A percentile compares a stretch with the other conserved stretches of the same genome.
Conservation (phyloP, 1,284 basidiomycete genomes). For the Tetrapyrgos nigripes region DNA sequence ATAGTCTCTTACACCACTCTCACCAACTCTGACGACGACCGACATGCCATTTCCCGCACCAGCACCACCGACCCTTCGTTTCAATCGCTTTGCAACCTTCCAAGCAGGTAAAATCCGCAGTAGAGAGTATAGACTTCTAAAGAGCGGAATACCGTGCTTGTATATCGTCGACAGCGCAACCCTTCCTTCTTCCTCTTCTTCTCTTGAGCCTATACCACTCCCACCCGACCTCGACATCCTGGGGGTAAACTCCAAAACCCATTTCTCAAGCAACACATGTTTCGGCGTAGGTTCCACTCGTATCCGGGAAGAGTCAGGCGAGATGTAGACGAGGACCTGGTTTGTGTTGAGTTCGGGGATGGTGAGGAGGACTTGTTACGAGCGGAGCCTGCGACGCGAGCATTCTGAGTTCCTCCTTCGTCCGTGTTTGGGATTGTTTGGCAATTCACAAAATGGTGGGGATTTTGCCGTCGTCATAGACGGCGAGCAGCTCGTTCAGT, state of each 20-base stretch:
- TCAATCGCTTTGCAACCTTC: conserved; percentile 69
- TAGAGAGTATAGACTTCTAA: conserved; percentile 75
- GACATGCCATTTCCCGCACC: conserved; percentile 59
- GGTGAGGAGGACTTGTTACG: conserved; percentile 70
- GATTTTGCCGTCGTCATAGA: no score
- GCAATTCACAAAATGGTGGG: no score
- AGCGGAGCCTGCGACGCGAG: no score
- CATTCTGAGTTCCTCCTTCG: no score
- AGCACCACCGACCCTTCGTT: conserved; percentile 49
- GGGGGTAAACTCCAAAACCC: conserved; percentile 60
- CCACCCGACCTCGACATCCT: conserved; percentile 4
- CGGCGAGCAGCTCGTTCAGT: no score
- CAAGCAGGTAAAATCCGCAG: conserved; percentile 76
- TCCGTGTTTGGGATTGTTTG: no score
- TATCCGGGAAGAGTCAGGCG: conserved; percentile 61
- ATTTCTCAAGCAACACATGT: conserved; percentile 77
- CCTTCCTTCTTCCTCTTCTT: conserved; percentile 51
- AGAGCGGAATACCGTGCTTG: conserved; percentile 81
- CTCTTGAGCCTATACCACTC: conserved; percentile 15
- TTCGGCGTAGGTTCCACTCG: conserved; percentile 71
- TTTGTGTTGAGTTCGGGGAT: conserved; percentile 65
- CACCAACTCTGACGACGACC: conserved; percentile 48
- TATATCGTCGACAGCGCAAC: conserved; percentile 70
- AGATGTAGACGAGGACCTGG: conserved; percentile 71
- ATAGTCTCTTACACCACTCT: conserved; percentile 6